Percentiles rank a stretch among this genome's conserved stretches.
Evolutionary conservation across 1,284 basidiomycete genomes (phyloP).

Genomic region (Cutaneotrichosporon cavernicola): DNA sequence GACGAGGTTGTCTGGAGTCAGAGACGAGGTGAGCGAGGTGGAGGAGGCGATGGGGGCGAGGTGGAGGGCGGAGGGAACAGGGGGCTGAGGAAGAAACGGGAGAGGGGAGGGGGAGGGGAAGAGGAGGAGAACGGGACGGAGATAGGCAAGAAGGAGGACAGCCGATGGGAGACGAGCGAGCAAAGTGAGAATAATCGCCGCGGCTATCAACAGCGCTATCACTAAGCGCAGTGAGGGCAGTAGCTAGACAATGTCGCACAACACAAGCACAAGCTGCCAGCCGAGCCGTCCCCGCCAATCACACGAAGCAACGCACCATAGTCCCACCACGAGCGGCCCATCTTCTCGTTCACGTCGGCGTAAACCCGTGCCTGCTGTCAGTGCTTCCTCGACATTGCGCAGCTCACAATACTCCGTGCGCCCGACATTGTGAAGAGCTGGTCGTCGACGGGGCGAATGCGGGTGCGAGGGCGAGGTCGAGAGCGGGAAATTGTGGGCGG

Average conservation of each 20-base stretch:
- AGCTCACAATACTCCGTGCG: slow-evolving; percentile 36
- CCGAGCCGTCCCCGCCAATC: not conserved
- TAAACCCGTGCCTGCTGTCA: slow-evolving; percentile 57
- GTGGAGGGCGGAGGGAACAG: not conserved
- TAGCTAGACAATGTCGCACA: not conserved
- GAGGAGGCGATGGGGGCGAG: not conserved
- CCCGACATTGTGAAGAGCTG: slow-evolving; percentile 27
- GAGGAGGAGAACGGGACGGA: too few relatives aligned
- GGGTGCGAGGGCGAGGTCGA: not conserved
- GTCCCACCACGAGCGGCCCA: slow-evolving; percentile 62
- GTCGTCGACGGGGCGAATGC: slow-evolving; percentile 15
- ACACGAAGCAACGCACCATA: slow-evolving; percentile 55
- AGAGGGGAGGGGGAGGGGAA: too few relatives aligned
- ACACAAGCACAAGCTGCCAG: not conserved
- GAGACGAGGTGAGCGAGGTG: not conserved
- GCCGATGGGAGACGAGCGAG: too few relatives aligned
- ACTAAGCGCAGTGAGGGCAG: too few relatives aligned
- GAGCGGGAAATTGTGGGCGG: slow-evolving; percentile 4
- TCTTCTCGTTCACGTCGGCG: slow-evolving; percentile 60
- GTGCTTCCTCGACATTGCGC: not conserved
- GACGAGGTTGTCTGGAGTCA: slow-evolving; percentile 72
- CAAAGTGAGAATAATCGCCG: too few relatives aligned
- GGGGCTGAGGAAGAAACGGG: not conserved
- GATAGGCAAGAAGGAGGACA: too few relatives aligned
- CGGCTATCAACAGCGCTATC: too few relatives aligned